Evolutionary conservation across 441 rosid species (phyloP).

Genomic region (Macaranga tanarius): DNA sequence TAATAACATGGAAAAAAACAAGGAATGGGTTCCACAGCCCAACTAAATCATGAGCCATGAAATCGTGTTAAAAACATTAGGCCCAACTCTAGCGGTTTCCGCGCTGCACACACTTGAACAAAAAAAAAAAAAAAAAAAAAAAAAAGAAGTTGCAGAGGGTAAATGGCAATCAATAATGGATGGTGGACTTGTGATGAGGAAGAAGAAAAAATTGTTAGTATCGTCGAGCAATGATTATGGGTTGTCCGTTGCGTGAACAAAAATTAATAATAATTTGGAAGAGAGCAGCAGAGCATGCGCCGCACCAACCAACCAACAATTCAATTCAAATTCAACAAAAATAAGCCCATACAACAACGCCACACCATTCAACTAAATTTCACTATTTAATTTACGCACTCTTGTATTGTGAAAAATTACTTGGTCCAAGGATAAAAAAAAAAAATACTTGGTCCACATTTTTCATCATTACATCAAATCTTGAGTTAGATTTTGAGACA

Average conservation of each 20-base stretch:
- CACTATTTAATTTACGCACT: no score
- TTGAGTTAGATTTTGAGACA: conserved; percentile 20
- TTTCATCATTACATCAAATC: conserved; percentile 31
- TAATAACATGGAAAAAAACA: background rate
- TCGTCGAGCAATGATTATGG: conserved; percentile 9
- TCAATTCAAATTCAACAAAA: background rate
- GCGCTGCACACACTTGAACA: conserved; percentile 1
- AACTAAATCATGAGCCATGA: background rate
- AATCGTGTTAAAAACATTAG: background rate
- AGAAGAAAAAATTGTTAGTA: background rate
- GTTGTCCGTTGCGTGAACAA: conserved; percentile 24
- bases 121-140: no score
- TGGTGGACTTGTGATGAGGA: background rate
- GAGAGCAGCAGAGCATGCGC: background rate
- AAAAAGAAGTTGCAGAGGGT: no score
- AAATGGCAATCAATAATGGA: no score
- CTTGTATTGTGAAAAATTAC: no score
- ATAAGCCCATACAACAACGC: no score
- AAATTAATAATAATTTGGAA: background rate
- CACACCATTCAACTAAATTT: no score
- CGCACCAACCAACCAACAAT: background rate
- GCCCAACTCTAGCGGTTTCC: conserved; percentile 6
- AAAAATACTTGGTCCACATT: no score
- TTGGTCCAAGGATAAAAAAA: no score
- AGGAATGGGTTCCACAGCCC: conserved; percentile 16